Conservation (phyloP, 345 rosid genomes). For the Rhizophora mangle region DNA sequence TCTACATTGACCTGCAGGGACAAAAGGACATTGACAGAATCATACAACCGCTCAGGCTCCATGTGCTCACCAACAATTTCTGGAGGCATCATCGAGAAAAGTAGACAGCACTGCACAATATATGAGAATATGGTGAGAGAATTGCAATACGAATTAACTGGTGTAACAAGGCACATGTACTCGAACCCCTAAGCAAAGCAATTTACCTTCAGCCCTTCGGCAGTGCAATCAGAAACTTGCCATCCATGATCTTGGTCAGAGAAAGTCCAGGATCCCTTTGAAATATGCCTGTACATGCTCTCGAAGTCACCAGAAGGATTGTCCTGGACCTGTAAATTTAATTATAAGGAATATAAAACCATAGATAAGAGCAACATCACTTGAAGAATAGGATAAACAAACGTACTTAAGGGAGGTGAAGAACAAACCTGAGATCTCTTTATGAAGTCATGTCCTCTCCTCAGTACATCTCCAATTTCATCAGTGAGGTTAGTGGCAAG, state of each 20-base stretch:
- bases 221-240: slow-evolving; percentile 65
- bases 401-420: neutral
- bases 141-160: neutral
- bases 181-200: neutral
- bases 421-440: slow-evolving; percentile 66
- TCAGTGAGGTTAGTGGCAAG: slow-evolving; percentile 50
- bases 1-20: slow-evolving; percentile 49
- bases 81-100: slow-evolving; percentile 66
- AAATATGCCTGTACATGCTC: slow-evolving; percentile 49
- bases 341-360: slow-evolving; percentile 6
- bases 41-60: slow-evolving; percentile 46
- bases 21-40: slow-evolving; percentile 55
- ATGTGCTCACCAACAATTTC: slow-evolving; percentile 58
- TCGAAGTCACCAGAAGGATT: slow-evolving; percentile 56
- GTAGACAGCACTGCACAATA: slow-evolving; percentile 50
- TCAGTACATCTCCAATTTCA: slow-evolving; percentile 55
- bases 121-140: neutral
- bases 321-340: slow-evolving; percentile 40
- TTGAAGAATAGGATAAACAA: neutral
- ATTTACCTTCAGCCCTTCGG: slow-evolving; percentile 55
- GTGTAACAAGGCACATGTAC: neutral
- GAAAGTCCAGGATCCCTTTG: slow-evolving; percentile 68
- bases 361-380: neutral
- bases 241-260: slow-evolving; percentile 72
- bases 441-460: slow-evolving; percentile 68